Evolutionary conservation across 768 basidiomycete genomes (phyloP).

Genomic region (Calocera viscosa): DNA sequence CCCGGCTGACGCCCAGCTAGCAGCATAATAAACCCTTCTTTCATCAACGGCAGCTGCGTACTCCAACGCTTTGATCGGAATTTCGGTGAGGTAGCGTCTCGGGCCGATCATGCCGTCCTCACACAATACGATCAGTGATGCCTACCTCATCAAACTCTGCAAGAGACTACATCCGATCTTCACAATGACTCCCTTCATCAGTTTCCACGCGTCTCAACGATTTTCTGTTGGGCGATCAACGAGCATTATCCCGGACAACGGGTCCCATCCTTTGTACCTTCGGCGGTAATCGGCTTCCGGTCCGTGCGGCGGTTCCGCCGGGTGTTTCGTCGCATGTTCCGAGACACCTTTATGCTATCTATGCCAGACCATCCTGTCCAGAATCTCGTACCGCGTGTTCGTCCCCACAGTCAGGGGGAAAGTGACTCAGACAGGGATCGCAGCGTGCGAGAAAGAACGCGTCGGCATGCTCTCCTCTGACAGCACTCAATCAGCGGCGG

Average conservation of each 20-base stretch:
- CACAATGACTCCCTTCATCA: no score
- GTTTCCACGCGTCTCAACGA: no score
- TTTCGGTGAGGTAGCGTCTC: background rate
- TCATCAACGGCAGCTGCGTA: background rate
- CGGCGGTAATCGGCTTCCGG: no score
- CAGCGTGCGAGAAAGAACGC: background rate
- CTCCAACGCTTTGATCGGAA: background rate
- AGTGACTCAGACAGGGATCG: background rate
- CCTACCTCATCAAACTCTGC: no score
- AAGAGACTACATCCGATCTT: no score
- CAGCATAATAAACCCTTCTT: background rate
- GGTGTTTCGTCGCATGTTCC: background rate
- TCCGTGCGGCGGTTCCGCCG: background rate
- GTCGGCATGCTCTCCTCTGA: background rate
- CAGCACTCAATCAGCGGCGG: conserved; percentile 8
- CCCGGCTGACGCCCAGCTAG: background rate
- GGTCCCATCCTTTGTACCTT: no score
- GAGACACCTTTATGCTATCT: background rate
- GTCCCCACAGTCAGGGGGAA: background rate
- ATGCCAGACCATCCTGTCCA: background rate
- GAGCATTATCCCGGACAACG: no score
- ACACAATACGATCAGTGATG: no score
- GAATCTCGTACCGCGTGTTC: background rate
- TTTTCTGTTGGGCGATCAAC: no score
- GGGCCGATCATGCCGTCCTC: background rate